phyloP scores from a whole-genome alignment of 225 moss, liverwort and hornwort species.

The Sphagnum contortum region DNA sequence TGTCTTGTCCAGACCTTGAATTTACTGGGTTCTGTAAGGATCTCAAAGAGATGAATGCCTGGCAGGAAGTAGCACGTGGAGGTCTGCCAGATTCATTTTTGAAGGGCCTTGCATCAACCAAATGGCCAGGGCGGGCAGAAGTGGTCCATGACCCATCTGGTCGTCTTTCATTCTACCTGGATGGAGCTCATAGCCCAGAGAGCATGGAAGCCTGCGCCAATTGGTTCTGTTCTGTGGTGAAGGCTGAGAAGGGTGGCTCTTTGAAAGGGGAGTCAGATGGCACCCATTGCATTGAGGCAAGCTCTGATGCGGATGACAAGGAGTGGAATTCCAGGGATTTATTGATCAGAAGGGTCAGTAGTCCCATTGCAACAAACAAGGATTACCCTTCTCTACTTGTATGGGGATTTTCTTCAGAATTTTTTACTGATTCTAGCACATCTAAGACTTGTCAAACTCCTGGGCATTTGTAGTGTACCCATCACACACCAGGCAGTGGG shows the following conservation, averaged over 20 bases:
- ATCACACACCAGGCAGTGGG: no score
- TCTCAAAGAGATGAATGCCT: slow-evolving; percentile 2
- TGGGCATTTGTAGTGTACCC: no score
- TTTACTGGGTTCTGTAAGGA: no score
- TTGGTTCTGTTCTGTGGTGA: slow-evolving; percentile 68
- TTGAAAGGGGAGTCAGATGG: slow-evolving; percentile 11
- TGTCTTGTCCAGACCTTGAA: no score
- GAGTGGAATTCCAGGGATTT: slow-evolving; percentile 36
- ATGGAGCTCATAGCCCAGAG: slow-evolving; percentile 99
- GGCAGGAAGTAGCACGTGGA: slow-evolving; percentile 52
- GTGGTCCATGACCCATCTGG: slow-evolving; percentile 67
- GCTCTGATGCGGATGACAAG: slow-evolving; percentile 17
- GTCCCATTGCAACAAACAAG: no score
- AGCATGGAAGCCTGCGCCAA: slow-evolving; percentile 96
- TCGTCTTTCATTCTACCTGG: slow-evolving; percentile 77
- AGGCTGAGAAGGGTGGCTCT: slow-evolving; percentile 23
- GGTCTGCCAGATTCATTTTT: slow-evolving; percentile 71
- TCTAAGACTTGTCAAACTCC: no score
- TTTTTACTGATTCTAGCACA: no score
- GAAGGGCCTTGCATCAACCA: slow-evolving; percentile 56
- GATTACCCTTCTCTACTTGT: background rate
- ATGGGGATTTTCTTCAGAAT: slow-evolving; percentile 1
- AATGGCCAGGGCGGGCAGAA: slow-evolving; percentile 87
- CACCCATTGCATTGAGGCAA: slow-evolving; percentile 18
- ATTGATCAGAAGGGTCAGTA: slow-evolving; percentile 54